These are phyloP conservation scores for Pseudogymnoascus sp. DNA, from an alignment of 2,329 filamentous ascomycete species.

Conservation along the genomic window DNA sequence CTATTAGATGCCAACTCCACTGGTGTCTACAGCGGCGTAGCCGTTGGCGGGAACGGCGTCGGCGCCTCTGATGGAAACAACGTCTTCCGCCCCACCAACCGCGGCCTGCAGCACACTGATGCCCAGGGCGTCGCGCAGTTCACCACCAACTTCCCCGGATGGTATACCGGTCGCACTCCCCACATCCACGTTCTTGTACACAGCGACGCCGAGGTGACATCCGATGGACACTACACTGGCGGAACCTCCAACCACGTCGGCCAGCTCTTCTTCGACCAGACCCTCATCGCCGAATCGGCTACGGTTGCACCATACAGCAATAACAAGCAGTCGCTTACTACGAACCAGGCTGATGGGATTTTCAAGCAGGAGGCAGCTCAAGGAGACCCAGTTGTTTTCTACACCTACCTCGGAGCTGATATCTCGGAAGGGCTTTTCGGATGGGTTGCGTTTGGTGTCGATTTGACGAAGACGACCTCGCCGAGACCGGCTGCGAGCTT, in stretches of 20 bases:
- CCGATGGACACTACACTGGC: constrained; percentile 43
- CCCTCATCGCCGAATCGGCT: constrained; percentile 46
- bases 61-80: constrained; percentile 31
- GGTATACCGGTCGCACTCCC: constrained; percentile 38
- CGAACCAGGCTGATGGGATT: constrained; percentile 42
- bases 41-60: constrained; percentile 35
- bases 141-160: constrained; percentile 38
- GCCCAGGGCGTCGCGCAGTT: constrained; percentile 36
- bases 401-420: constrained; percentile 49
- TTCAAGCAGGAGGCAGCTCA: constrained; percentile 40
- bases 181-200: constrained; percentile 45
- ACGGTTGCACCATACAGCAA: constrained; percentile 37
- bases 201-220: constrained; percentile 29
- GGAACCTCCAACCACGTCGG: constrained; percentile 53
- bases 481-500: constrained; percentile 38
- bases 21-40: constrained; percentile 35
- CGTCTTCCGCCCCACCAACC: constrained; percentile 35
- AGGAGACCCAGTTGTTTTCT: constrained; percentile 48
- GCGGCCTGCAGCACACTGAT: constrained; percentile 36
- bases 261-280: constrained; percentile 58
- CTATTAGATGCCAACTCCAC: constrained; percentile 31
- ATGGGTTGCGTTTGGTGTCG: constrained; percentile 48
- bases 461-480: constrained; percentile 36
- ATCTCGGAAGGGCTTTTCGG: constrained; percentile 46
- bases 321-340: constrained; percentile 41